A percentile compares a stretch with the other conserved stretches of the same genome.
phyloP scores from a whole-genome alignment of 2,329 filamentous ascomycete genomes.

The Akanthomyces lecanii region DNA sequence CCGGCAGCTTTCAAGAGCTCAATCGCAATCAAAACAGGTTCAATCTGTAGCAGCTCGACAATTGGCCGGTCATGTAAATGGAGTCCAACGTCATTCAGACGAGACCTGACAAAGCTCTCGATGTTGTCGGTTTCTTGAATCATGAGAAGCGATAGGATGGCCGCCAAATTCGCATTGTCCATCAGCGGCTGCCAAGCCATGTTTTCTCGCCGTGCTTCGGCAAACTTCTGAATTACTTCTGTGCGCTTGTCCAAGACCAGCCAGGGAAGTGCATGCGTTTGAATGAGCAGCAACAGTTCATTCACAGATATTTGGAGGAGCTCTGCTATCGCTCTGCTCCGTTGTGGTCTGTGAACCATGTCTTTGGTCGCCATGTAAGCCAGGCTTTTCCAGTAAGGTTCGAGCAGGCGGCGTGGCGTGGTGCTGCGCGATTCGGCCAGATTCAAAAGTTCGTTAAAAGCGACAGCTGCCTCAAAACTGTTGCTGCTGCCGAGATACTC shows the following conservation, averaged over 20 bases:
- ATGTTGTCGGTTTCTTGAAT: slow-evolving; percentile 53
- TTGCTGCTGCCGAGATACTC: slow-evolving; percentile 85
- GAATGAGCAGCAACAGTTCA: slow-evolving; percentile 70
- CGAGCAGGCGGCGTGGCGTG: slow-evolving; percentile 66
- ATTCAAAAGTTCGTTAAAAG: slow-evolving; percentile 75
- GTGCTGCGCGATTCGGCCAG: slow-evolving; percentile 63
- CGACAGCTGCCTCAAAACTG: slow-evolving; percentile 70
- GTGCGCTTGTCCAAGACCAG: slow-evolving; percentile 73
- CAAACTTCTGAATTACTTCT: slow-evolving; percentile 77
- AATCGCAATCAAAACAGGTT: slow-evolving; percentile 70
- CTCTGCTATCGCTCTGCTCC: slow-evolving; percentile 74
- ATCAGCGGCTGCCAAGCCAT: slow-evolving; percentile 56
- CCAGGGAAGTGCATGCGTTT: slow-evolving; percentile 79
- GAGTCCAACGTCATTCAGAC: slow-evolving; percentile 64
- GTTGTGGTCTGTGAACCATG: slow-evolving; percentile 73
- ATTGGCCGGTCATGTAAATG: slow-evolving; percentile 66
- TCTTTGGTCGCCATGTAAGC: slow-evolving; percentile 81
- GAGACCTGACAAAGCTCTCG: slow-evolving; percentile 63
- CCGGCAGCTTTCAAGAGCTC: slow-evolving; percentile 78
- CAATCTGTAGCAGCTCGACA: slow-evolving; percentile 64
- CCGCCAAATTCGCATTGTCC: slow-evolving; percentile 52
- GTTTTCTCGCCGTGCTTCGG: slow-evolving; percentile 67
- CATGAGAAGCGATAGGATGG: slow-evolving; percentile 56
- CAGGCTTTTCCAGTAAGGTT: slow-evolving; percentile 84
- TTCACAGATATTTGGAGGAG: slow-evolving; percentile 71